Evolutionary conservation across 2,329 filamentous ascomycete species (phyloP), one percentile per base, ranked within the genome.

Genomic region (Phialophora chinensis): DNA sequence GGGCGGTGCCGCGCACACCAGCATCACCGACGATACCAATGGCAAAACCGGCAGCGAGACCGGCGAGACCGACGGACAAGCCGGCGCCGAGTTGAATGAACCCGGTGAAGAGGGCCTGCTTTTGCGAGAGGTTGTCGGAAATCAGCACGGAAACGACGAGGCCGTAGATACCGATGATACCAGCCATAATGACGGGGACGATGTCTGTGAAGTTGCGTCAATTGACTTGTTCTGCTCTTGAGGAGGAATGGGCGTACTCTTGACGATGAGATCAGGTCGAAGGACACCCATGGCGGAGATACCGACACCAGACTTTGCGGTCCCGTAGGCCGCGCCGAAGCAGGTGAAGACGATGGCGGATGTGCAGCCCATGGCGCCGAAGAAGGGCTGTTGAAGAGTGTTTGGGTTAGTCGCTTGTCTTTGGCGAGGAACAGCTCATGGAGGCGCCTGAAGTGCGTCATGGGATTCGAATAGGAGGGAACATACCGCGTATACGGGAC

Each of bases 131-230:
- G 75, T 88, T 88, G 79, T 92, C 91, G 77, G 91, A 93, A 78
- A 95, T 92, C 76, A 95, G 83, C 79, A 95, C 91, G 20, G 91
- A 93, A 69, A 94, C 91, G 82, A 95, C 91, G 72, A 95, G 87
- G 76, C 91, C 91, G 84, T 95, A 99, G 82, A 99, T 98, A 91
- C 92, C 95, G 83, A 99, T 98, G 83, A 99, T 99, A 98, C 95
- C 95, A 86, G 95, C 95, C 95, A 99, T 99, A 89, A 99, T 97
- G 47, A 69, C 68, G 61, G 68, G 68, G 29, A 73, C 63, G 66
- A 67, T 68, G 47, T 72, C 63, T 71, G 52, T 42, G 11, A 27
- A n/a, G 52, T 10, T 31, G n/a, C 20, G 52, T 44, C 33, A 49
- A 55, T 61, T 63, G 54, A 53, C n/a, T 23, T 58, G 42, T 52